Percentiles rank a stretch among this genome's conserved stretches.
phyloP scores from a whole-genome alignment of 1,284 basidiomycete genomes.

The Ceratobasidium sp. region DNA sequence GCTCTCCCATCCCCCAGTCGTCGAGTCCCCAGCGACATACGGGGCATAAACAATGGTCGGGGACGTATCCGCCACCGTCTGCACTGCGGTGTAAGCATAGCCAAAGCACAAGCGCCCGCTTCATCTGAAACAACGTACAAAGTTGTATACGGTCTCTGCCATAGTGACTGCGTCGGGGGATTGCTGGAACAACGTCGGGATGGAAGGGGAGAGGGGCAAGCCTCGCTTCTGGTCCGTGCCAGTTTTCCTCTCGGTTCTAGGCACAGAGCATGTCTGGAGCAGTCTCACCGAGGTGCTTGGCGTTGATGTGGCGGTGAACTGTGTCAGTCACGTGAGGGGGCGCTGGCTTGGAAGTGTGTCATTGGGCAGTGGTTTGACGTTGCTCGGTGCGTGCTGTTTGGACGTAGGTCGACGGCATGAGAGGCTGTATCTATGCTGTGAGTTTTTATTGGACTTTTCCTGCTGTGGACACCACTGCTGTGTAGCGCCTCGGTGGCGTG shows the following conservation, averaged over 20 bases:
- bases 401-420: background rate
- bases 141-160: constrained; percentile 25
- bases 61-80: constrained; percentile 39
- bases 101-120: background rate
- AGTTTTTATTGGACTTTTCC: no score
- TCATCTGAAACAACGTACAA: constrained; percentile 19
- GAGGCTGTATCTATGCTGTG: background rate
- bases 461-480: no score
- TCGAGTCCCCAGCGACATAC: constrained; percentile 14
- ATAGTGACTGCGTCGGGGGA: constrained; percentile 14
- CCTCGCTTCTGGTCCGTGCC: background rate
- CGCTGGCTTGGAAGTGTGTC: no score
- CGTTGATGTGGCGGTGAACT: constrained; percentile 39
- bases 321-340: background rate
- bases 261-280: background rate
- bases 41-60: constrained; percentile 10
- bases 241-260: background rate
- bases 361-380: background rate
- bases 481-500: no score
- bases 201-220: background rate
- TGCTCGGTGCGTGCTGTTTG: background rate
- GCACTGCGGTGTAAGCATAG: background rate
- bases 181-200: constrained; percentile 17
- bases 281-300: constrained; percentile 1
- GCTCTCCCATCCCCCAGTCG: constrained; percentile 34